Conservation (phyloP, 768 basidiomycete species). For the Cystobasidium tubakii region DNA sequence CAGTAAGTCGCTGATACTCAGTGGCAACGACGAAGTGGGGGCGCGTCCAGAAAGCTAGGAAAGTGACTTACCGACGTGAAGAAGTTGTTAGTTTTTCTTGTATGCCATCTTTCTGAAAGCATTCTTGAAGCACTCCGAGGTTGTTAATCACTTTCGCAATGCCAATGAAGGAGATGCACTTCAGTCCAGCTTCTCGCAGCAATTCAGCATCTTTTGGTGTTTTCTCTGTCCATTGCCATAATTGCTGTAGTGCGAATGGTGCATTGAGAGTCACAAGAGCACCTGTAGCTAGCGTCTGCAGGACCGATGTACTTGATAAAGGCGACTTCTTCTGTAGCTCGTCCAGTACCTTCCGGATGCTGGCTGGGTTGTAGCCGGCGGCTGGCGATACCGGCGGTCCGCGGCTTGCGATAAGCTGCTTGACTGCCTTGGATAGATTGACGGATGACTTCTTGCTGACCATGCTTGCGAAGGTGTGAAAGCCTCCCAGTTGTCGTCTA, state of each 20-base stretch:
- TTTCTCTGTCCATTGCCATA: constrained; percentile 37
- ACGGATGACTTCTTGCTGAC: constrained; percentile 25
- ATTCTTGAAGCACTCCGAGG: constrained; percentile 47
- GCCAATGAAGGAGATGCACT: constrained; percentile 50
- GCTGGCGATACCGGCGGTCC: constrained; percentile 43
- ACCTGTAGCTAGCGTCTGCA: constrained; percentile 42
- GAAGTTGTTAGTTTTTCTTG: constrained; percentile 41
- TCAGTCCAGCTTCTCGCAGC: constrained; percentile 50
- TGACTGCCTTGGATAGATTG: constrained; percentile 48
- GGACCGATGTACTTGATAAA: not conserved
- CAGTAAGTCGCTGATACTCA: constrained; percentile 29
- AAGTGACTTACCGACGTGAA: constrained; percentile 43
- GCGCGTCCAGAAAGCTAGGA: not conserved
- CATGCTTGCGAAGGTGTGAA: not conserved
- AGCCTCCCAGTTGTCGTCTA: not conserved
- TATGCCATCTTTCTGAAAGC: constrained; percentile 47
- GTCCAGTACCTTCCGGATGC: constrained; percentile 33
- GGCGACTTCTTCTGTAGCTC: constrained; percentile 1
- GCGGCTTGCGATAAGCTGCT: constrained; percentile 47
- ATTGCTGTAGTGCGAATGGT: constrained; percentile 46
- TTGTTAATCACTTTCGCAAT: constrained; percentile 49
- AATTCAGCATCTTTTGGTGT: constrained; percentile 35
- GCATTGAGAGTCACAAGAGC: constrained; percentile 50
- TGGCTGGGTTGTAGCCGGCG: constrained; percentile 29
- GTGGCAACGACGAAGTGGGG: not conserved